Conservation (phyloP, 1,284 basidiomycete genomes). For the Coniferiporia sulphurascens region DNA sequence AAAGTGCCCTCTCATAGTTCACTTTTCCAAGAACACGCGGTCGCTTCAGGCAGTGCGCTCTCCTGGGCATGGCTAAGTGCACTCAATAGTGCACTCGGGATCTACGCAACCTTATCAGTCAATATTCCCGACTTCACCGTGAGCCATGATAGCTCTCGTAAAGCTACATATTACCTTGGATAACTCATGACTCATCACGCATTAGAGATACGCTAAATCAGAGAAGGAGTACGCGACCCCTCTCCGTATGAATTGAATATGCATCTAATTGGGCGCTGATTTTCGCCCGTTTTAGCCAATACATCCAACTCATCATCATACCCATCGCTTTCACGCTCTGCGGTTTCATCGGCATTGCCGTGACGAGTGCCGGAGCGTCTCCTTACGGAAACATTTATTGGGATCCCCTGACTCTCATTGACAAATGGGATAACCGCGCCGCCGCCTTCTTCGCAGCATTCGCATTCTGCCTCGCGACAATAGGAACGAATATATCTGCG, state of each 20-base stretch:
- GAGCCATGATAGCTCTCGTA: conserved; percentile 19
- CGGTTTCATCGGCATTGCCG: conserved; percentile 56
- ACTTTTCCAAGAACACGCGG: conserved; percentile 44
- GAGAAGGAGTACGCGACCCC: conserved; percentile 45
- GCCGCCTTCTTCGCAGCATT: conserved; percentile 75
- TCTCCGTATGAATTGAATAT: background rate
- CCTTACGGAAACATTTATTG: conserved; percentile 56
- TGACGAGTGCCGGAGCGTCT: conserved; percentile 59
- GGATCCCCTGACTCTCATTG: conserved; percentile 48
- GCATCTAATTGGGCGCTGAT: background rate
- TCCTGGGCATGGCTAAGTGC: conserved; percentile 74
- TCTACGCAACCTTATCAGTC: conserved; percentile 59
- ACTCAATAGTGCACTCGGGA: conserved; percentile 64
- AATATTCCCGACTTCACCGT: conserved; percentile 76
- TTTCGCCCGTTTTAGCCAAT: conserved; percentile 40
- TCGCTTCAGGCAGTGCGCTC: conserved; percentile 44
- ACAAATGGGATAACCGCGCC: conserved; percentile 70
- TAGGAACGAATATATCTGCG: conserved; percentile 73
- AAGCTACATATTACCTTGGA: background rate
- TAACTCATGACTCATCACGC: background rate
- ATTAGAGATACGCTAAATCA: conserved; percentile 55
- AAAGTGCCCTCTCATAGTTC: conserved; percentile 50
- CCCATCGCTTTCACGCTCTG: conserved; percentile 62
- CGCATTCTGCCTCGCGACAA: conserved; percentile 60
- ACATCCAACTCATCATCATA: conserved; percentile 65